Evolutionary conservation across 345 rosid species (phyloP).

Genomic region (Combretum micranthum): DNA sequence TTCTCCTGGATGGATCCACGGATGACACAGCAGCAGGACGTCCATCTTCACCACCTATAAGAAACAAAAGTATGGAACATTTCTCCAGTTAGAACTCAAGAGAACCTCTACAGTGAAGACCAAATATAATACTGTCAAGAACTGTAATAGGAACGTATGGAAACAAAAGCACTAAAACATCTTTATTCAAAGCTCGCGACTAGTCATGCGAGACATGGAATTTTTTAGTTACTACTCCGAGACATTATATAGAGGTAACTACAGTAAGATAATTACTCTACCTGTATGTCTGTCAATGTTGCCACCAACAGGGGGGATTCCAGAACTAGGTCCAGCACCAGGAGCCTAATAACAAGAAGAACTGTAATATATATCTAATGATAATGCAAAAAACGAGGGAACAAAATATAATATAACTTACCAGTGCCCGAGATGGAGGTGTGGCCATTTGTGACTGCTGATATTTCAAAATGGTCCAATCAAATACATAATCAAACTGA

Average conservation of each 20-base stretch:
- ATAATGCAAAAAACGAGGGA: conserved; percentile 1
- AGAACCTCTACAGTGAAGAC: no score
- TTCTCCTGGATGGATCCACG: conserved; percentile 63
- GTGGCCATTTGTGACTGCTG: conserved; percentile 88
- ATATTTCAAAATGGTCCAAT: conserved; percentile 96
- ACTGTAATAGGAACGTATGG: no score
- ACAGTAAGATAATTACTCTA: conserved; percentile 13
- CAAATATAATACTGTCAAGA: no score
- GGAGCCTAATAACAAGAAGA: conserved; percentile 37
- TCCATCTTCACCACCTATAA: conserved; percentile 58
- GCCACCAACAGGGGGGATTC: conserved; percentile 34
- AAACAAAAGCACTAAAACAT: no score
- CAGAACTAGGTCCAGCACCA: conserved; percentile 76
- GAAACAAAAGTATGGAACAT: background rate
- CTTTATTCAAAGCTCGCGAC: no score
- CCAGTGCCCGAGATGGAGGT: conserved; percentile 62
- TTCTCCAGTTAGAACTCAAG: no score
- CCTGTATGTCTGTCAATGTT: conserved; percentile 61
- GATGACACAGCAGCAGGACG: conserved; percentile 36
- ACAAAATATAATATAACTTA: conserved; percentile 22
- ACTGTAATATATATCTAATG: conserved; percentile 6
- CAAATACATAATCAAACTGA: conserved; percentile 93
- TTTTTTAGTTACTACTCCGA: no score
- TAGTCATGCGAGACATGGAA: no score
- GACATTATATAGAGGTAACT: no score